phyloP scores from a whole-genome alignment of 306 rosid genomes.

The Prunus dulcis region DNA sequence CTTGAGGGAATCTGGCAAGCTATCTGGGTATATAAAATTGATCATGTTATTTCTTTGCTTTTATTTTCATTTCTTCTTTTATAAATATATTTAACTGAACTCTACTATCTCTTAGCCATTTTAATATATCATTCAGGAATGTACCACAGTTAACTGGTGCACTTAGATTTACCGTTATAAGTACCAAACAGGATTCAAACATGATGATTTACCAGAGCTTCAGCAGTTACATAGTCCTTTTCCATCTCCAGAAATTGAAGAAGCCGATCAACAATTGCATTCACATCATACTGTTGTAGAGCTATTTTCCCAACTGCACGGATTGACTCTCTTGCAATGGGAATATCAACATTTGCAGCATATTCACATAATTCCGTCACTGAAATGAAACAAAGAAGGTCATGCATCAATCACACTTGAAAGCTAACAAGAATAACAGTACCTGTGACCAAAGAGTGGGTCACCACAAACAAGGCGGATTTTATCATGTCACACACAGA shows the following conservation, averaged over 20 bases:
- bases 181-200: background rate
- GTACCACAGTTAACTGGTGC: slow-evolving; percentile 2
- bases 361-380: slow-evolving; percentile 98
- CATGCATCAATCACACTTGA: slow-evolving; percentile 26
- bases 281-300: slow-evolving; percentile 97
- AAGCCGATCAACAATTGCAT: slow-evolving; percentile 97
- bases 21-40: slow-evolving; percentile 10
- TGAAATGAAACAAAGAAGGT: slow-evolving; percentile 42
- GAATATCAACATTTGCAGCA: slow-evolving; percentile 99
- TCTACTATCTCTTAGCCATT: background rate
- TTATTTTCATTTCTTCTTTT: background rate
- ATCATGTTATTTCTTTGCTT: slow-evolving; percentile 1
- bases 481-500: slow-evolving; percentile 5
- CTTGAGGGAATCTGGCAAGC: slow-evolving; percentile 21
- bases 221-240: slow-evolving; percentile 98
- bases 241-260: slow-evolving; percentile 99
- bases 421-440: slow-evolving; percentile 14
- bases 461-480: slow-evolving; percentile 17
- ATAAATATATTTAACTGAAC: background rate
- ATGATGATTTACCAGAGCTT: slow-evolving; percentile 79
- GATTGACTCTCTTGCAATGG: slow-evolving; percentile 98
- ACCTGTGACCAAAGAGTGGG: slow-evolving; percentile 16
- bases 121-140: slow-evolving; percentile 15
- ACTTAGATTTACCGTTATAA: slow-evolving; percentile 9
- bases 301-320: slow-evolving; percentile 99